Conservation (phyloP, 1,139 yeast genomes). For the Zygoascus sp. region DNA sequence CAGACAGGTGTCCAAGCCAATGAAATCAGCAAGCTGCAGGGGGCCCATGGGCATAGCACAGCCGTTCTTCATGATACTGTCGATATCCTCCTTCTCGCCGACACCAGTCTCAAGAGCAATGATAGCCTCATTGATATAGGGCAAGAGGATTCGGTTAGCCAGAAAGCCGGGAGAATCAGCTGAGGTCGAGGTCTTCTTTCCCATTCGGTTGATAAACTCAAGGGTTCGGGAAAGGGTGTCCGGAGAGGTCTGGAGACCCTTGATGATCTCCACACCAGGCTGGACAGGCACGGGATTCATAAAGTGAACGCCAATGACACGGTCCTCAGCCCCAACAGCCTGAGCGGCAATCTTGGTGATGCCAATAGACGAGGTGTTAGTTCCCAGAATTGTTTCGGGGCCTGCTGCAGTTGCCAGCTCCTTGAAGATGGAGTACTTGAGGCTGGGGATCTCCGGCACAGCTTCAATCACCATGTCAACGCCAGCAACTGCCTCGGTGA, state of each 20-base stretch:
- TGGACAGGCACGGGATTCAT: constrained; percentile 48
- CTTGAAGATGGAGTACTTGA: constrained; percentile 37
- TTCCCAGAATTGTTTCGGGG: constrained; percentile 37
- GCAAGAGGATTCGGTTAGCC: constrained; percentile 42
- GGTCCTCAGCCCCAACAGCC: constrained; percentile 38
- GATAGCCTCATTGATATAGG: constrained; percentile 44
- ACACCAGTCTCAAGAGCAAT: constrained; percentile 41
- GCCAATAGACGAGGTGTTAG: constrained; percentile 43
- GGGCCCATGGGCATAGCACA: constrained; percentile 50
- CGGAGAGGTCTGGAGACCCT: constrained; percentile 40
- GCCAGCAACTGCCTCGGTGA: constrained; percentile 27
- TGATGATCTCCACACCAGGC: constrained; percentile 43
- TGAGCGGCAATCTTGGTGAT: constrained; percentile 44
- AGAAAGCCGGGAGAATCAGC: constrained; percentile 42
- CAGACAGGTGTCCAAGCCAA: constrained; percentile 43
- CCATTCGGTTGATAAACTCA: constrained; percentile 35
- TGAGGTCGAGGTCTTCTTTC: constrained; percentile 38
- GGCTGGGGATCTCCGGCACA: constrained; percentile 40
- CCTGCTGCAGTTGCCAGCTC: constrained; percentile 34
- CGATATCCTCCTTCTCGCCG: constrained; percentile 40
- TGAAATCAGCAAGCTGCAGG: constrained; percentile 41
- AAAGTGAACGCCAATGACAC: constrained; percentile 43
- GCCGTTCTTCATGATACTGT: constrained; percentile 43
- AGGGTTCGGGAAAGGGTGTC: constrained; percentile 35
- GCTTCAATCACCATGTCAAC: constrained; percentile 43